Evolutionary conservation across 345 rosid species (phyloP).

Genomic region (Hibiscus tridactylites): DNA sequence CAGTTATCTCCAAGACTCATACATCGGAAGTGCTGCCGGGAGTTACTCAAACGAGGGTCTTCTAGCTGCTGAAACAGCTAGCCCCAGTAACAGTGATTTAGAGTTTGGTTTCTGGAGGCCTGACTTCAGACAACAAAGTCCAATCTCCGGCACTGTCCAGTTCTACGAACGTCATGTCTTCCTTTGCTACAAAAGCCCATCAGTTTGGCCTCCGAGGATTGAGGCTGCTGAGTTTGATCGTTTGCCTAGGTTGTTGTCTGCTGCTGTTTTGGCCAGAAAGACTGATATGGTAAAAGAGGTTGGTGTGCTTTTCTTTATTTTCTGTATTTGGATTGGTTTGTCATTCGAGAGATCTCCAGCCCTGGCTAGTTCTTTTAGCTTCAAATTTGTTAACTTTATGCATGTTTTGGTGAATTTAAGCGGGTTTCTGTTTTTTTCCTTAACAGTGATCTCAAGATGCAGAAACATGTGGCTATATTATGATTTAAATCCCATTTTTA

Average conservation of each 20-base stretch:
- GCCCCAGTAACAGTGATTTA: slow-evolving; percentile 28
- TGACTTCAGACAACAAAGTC: slow-evolving; percentile 51
- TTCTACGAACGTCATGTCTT: slow-evolving; percentile 81
- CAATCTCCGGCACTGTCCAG: slow-evolving; percentile 74
- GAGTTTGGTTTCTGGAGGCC: slow-evolving; percentile 79
- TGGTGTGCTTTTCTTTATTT: neutral
- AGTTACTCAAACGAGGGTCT: slow-evolving; percentile 77
- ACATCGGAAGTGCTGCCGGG: slow-evolving; percentile 56
- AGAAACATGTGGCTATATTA: neutral
- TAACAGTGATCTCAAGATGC: neutral
- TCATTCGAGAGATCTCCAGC: slow-evolving; percentile 7
- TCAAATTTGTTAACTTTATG: neutral
- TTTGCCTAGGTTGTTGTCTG: slow-evolving; percentile 86
- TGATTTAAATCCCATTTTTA: slow-evolving; percentile 5
- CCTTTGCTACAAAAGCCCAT: slow-evolving; percentile 87
- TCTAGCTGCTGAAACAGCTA: slow-evolving; percentile 29
- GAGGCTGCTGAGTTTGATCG: slow-evolving; percentile 99
- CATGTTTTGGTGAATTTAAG: neutral
- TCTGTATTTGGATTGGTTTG: neutral
- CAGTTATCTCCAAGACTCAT: slow-evolving; percentile 41
- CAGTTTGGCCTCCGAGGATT: slow-evolving; percentile 91
- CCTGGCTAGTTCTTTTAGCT: neutral
- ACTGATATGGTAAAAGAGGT: slow-evolving; percentile 66
- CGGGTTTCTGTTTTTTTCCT: neutral
- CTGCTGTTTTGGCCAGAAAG: slow-evolving; percentile 63